Evolutionary conservation across 2,329 filamentous ascomycete species (phyloP).

Genomic region (Raffaelea ambrosiae): DNA sequence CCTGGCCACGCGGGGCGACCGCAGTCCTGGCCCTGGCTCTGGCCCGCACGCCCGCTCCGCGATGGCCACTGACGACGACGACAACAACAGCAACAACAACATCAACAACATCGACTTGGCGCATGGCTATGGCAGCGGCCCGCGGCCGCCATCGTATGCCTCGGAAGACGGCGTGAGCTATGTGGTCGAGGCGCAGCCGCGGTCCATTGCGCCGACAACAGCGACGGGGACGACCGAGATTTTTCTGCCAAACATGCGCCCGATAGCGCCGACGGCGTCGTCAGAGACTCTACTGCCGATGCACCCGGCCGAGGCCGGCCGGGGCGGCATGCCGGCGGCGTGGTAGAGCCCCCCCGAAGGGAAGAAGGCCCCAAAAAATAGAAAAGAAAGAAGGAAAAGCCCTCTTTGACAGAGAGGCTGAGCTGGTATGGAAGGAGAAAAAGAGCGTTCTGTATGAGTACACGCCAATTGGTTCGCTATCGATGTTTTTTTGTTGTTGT

Average conservation of each 20-base stretch:
- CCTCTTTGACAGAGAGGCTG: too few species aligned
- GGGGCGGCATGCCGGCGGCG: constrained; percentile 13
- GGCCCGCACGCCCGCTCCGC: not conserved
- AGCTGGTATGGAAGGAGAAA: too few species aligned
- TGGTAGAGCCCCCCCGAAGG: too few species aligned
- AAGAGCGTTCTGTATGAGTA: too few species aligned
- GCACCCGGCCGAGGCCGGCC: constrained; percentile 39
- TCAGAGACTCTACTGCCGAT: constrained; percentile 32
- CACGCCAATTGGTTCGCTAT: too few species aligned
- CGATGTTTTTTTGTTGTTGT: too few species aligned
- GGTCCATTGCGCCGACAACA: constrained; percentile 43
- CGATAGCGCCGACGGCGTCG: constrained; percentile 11
- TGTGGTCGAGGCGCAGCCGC: constrained; percentile 57
- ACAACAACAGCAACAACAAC: not conserved
- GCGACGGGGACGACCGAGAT: constrained; percentile 19
- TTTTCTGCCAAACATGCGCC: too few species aligned
- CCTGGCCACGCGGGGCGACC: too few species aligned
- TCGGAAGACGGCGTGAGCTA: constrained; percentile 70
- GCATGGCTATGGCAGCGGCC: constrained; percentile 12
- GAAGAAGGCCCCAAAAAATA: too few species aligned
- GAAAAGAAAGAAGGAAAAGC: too few species aligned
- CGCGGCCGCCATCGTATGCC: constrained; percentile 64
- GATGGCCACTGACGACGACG: not conserved
- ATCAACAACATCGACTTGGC: constrained; percentile 10
- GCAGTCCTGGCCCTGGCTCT: not conserved